A percentile compares a stretch with the other conserved stretches of the same genome.
Evolutionary conservation across 1,284 basidiomycete species (phyloP).

Genomic region (Gymnopus androsaceus): DNA sequence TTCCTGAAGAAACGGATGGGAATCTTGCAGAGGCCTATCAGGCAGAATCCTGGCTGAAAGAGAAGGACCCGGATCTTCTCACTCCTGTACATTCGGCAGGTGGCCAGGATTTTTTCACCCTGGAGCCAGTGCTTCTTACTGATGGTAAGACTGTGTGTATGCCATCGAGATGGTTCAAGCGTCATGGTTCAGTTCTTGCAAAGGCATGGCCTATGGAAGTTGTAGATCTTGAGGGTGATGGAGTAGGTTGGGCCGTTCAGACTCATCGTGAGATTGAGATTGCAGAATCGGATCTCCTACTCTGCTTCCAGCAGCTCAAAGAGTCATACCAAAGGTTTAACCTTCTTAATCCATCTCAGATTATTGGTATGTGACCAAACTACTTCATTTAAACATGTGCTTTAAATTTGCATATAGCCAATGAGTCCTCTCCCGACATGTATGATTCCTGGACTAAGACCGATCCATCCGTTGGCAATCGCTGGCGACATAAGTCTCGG

Average conservation of each 20-base stretch:
- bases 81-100: conserved; percentile 13
- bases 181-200: neutral
- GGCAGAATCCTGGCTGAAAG: conserved; percentile 11
- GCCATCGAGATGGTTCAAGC: neutral
- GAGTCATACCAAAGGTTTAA: neutral
- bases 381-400: neutral
- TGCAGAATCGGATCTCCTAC: neutral
- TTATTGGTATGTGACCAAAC: neutral
- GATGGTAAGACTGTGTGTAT: neutral
- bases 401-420: neutral
- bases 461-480: conserved; percentile 10
- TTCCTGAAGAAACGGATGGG: conserved; percentile 13
- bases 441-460: neutral
- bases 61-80: conserved; percentile 7
- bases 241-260: neutral
- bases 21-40: conserved; percentile 14
- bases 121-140: neutral
- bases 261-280: neutral
- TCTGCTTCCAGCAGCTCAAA: neutral
- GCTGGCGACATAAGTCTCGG: conserved; percentile 15
- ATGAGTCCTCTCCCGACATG: neutral
- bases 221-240: conserved; percentile 15
- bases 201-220: neutral
- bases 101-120: neutral
- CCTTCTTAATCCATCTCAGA: neutral